Base-by-base conservation (phyloP, 2,329 filamentous ascomycete species). In the Alternaria sp. region DNA sequence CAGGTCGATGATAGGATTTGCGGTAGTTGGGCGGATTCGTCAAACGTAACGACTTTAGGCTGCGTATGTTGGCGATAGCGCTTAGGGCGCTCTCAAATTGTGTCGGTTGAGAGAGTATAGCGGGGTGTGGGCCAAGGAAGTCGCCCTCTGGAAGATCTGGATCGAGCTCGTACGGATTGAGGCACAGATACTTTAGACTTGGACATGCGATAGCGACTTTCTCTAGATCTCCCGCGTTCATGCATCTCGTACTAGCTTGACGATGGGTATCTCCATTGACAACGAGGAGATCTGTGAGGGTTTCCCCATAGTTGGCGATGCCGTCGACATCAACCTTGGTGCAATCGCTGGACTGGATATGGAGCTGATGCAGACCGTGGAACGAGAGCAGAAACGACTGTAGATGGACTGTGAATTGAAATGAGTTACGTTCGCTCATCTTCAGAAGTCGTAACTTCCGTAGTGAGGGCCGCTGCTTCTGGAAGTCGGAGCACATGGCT, bases 381-480 rank as follows among this genome's bases (percentile, higher is more conserved):
- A 41, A 41, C 1, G 39, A 41, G 39, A n/a, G 23, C 1, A 41
- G 13, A 0, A 41, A 41, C 39, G 24, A 2, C 21, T 24, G 0
- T 41, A 41, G 39, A 0, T 41, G 39, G 0, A 10, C 13, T 2
- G 0, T 5, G 3, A 8, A 7, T 4, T 40, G 2, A 41, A 13
- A 4, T 24, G 39, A 41, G 11, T 0, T 6, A 3, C 0, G 17
- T 7, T 41, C 39, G 24, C 21, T 9, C 39, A 2, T 4, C 21
- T 0, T 0, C 11, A 3, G 1, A 24, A 41, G 23, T 2, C 39
- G 21, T 2, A 41, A 21, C 21, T 41, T 24, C 21, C 21, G 23
- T 11, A 41, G 6, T 14, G 39, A 41, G 21, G 39, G 21, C 14
- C 24, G 21, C 13, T 21, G 39, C 21, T 24, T 41, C 39, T 41